Conservation (phyloP, 768 basidiomycete genomes). For the Panaeolus papilionaceus region DNA sequence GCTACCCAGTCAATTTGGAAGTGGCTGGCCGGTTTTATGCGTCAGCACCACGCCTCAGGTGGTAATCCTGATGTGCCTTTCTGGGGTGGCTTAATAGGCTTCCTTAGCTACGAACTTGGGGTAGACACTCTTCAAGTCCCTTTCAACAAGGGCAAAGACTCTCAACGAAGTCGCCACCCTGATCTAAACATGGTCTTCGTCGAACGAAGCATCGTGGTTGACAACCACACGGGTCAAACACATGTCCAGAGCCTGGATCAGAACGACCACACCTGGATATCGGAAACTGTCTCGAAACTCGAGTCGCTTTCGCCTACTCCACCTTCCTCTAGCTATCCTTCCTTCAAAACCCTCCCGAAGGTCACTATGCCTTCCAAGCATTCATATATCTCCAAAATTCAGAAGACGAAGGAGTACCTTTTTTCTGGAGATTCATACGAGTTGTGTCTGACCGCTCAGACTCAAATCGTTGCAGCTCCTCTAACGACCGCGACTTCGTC, state of each 20-base stretch:
- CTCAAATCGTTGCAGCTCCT: conserved; percentile 57
- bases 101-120: conserved; percentile 82
- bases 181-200: conserved; percentile 82
- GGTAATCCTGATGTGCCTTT: conserved; percentile 69
- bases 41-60: conserved; percentile 46
- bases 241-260: conserved; percentile 72
- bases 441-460: conserved; percentile 85
- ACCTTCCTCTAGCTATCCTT: conserved; percentile 1
- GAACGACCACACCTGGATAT: conserved; percentile 67
- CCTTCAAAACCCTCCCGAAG: conserved; percentile 23
- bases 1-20: conserved; percentile 68
- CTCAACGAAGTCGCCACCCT: conserved; percentile 46
- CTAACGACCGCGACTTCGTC: conserved; percentile 36
- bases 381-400: conserved; percentile 72
- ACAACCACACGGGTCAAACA: conserved; percentile 51
- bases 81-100: conserved; percentile 85
- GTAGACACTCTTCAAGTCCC: conserved; percentile 58
- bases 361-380: conserved; percentile 63
- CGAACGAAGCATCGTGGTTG: conserved; percentile 78
- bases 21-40: conserved; percentile 79
- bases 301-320: conserved; percentile 23
- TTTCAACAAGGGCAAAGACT: conserved; percentile 32
- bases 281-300: conserved; percentile 44
- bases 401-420: conserved; percentile 73
- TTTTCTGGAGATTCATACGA: conserved; percentile 92